Conservation (phyloP, 169 alveolate species). For the Cryptosporidium parvum region DNA sequence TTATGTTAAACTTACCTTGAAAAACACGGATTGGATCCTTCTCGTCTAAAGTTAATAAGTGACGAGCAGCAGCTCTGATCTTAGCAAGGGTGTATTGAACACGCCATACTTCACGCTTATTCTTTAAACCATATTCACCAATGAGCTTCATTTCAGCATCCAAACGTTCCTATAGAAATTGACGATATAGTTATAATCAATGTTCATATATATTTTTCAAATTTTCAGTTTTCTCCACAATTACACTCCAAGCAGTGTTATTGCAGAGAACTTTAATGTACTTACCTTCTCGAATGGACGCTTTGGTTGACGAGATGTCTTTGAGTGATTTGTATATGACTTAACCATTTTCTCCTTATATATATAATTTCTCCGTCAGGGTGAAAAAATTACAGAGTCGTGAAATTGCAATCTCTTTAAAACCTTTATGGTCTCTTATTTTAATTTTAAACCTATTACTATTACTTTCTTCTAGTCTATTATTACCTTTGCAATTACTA, state of each 20-base stretch:
- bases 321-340: slow-evolving; percentile 88
- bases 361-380: slow-evolving; percentile 19
- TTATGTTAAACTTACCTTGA: slow-evolving; percentile 86
- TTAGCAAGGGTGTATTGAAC: slow-evolving; percentile 97
- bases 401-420: slow-evolving; percentile 7
- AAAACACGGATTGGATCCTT: slow-evolving; percentile 95
- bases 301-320: slow-evolving; percentile 94
- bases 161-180: slow-evolving; percentile 89
- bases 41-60: slow-evolving; percentile 97
- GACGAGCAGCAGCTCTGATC: slow-evolving; percentile 99
- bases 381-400: slow-evolving; percentile 18
- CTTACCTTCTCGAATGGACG: slow-evolving; percentile 95
- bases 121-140: slow-evolving; percentile 99
- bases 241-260: background rate
- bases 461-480: background rate
- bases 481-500: slow-evolving; percentile 6
- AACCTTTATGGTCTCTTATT: slow-evolving; percentile 16
- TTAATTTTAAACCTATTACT: background rate
- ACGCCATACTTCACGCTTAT: slow-evolving; percentile 99
- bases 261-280: background rate
- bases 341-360: slow-evolving; percentile 83
- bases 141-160: slow-evolving; percentile 95
- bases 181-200: background rate
- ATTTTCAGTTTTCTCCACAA: background rate
- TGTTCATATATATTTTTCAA: background rate